Percentiles rank a stretch among this genome's conserved stretches.
Conservation (phyloP, 2,329 filamentous ascomycete genomes). For the Arthroderma sp. region DNA sequence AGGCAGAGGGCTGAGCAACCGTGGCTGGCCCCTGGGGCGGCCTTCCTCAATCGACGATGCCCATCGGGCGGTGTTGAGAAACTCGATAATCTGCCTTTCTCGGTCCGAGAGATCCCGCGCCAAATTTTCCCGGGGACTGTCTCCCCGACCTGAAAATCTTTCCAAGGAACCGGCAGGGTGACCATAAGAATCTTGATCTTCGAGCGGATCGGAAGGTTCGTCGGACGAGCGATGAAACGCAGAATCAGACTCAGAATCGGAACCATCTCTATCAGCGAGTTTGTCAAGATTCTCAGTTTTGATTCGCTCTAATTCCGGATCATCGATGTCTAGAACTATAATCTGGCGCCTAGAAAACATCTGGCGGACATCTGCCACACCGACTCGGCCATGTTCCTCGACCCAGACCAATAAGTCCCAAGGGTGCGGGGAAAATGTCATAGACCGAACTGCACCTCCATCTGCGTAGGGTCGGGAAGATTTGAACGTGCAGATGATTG, state of each 20-base stretch:
- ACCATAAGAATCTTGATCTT: not conserved
- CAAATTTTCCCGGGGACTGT: conserved; percentile 20
- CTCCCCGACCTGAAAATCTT: conserved; percentile 1
- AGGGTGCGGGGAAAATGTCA: conserved; percentile 81
- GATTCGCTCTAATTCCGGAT: conserved; percentile 22
- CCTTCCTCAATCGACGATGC: conserved; percentile 17
- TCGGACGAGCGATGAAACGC: not conserved
- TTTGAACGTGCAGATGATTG: conserved; percentile 61
- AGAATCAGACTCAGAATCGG: conserved; percentile 14
- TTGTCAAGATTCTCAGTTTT: conserved; percentile 18
- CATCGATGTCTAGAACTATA: conserved; percentile 24
- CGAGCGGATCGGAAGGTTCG: not conserved
- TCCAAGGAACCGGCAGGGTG: not conserved
- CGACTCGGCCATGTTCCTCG: conserved; percentile 55
- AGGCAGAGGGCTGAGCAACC: conserved; percentile 18
- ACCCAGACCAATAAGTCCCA: conserved; percentile 90
- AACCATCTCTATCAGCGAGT: conserved; percentile 16
- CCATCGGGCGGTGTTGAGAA: conserved; percentile 30
- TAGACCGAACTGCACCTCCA: conserved; percentile 71
- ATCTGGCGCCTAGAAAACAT: conserved; percentile 33
- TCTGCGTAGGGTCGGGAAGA: conserved; percentile 61
- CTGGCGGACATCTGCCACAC: conserved; percentile 35
- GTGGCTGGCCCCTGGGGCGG: conserved; percentile 14
- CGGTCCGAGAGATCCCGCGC: conserved; percentile 28
- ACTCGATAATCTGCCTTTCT: conserved; percentile 32